Base-by-base conservation (phyloP, 352 stramenopile species). In the Elongisporangium anandrum region DNA sequence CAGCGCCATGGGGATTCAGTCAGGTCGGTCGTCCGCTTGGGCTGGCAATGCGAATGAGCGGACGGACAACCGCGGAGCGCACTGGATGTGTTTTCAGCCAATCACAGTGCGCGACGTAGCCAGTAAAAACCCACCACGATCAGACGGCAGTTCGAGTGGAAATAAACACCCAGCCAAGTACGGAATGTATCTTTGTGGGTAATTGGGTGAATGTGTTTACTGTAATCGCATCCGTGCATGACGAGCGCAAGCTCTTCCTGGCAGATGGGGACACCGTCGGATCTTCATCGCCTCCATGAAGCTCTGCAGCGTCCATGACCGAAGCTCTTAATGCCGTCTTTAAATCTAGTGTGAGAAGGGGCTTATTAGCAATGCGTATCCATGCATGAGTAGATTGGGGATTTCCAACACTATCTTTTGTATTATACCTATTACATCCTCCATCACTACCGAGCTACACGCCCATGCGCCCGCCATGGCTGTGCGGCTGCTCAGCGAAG, bases 1-100 rank as follows among this genome's bases (percentile, higher is more conserved):
- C n/a, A 93, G 73, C 64, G 79, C 70, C 81, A 92, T 90, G 38
- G 22, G 53, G 17, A 53, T 53, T 26, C 10, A 53, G 49, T 29
- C 20, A 26, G n/a, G n/a, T n/a, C n/a, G n/a, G 49, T 53, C 20
- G 49, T 53, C 22, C 13, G 22, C 22, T 53, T 53, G 49, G 22
- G 49, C 49, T 12, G 34, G 10, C 34, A 45, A 17, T 45, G 34
- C 34, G 34, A 45, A 45, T 45, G 34, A 45, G 34, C 34, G 34
- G 34, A 45, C 34, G 34, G 34, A 45, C 34, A 45, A 45, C 34
- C 34, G 34, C 6, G 1, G 34, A 21, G 49, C 49, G 20, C 22
- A 22, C 20, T 22, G 49, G 49, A 53, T 23, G 20, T 23, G 20
- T 53, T 26, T 23, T 53, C 22, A 22, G 22, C 49, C 20, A 23